These are phyloP conservation scores for Stygiomarasmius scandens DNA, from an alignment of 1,284 basidiomycete species.

Conservation along the genomic window DNA sequence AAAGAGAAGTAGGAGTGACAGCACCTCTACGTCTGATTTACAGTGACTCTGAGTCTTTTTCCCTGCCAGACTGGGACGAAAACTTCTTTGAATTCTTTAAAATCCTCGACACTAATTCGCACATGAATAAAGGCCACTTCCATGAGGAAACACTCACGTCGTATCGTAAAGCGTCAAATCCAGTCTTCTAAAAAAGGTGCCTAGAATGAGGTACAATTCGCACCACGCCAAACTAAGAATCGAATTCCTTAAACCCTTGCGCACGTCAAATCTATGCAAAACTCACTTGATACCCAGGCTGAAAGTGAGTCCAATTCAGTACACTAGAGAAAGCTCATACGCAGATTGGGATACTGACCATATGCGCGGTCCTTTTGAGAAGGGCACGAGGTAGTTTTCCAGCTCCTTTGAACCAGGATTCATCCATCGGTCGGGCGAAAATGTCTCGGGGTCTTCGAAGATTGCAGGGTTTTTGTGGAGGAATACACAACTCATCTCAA, in stretches of 20 bases:
- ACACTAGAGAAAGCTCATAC: not conserved
- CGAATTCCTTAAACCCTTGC: not conserved
- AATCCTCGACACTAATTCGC: not conserved
- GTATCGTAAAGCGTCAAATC: not conserved
- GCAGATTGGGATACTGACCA: not conserved
- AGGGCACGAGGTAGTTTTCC: slow-evolving; percentile 6
- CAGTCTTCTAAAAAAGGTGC: slow-evolving; percentile 6
- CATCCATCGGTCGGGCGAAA: slow-evolving; percentile 14
- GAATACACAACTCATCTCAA: slow-evolving; percentile 4
- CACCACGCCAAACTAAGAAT: slow-evolving; percentile 7
- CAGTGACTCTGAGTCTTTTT: not conserved
- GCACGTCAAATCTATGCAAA: too few species aligned
- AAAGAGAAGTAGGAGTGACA: too few species aligned
- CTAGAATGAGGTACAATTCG: slow-evolving; percentile 11
- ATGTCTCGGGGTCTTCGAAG: slow-evolving; percentile 8
- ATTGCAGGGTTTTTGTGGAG: slow-evolving; percentile 10
- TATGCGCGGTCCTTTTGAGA: slow-evolving; percentile 12
- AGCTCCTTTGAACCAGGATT: not conserved
- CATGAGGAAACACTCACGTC: not conserved
- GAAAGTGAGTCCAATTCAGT: not conserved
- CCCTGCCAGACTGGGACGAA: slow-evolving; percentile 1
- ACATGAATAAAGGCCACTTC: not conserved
- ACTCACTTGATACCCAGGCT: too few species aligned
- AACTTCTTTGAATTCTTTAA: not conserved
- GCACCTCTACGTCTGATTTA: not conserved